Base-by-base conservation (phyloP, 75 land plant genomes). In the Azolla pinnata region DNA sequence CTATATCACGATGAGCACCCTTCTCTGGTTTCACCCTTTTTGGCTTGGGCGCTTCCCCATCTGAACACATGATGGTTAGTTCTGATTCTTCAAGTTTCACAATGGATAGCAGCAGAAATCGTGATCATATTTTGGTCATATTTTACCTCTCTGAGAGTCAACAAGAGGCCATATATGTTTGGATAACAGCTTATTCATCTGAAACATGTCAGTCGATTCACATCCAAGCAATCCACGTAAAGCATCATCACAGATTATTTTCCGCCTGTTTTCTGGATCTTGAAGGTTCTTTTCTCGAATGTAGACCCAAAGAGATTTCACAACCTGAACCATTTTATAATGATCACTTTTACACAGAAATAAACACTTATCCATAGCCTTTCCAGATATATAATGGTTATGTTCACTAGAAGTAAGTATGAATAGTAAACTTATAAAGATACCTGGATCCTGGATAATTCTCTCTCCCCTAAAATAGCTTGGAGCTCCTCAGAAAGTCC, bases 401-500 rank as follows among this genome's bases (percentile, higher is more conserved):
- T 9, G 19, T 20, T 9, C 18, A 47, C 7, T 3, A 4, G 4
- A 7, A 47, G 18, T 8, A 20, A 48, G 18, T 17, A 8, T 3
- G 9, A 8, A 18, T 17, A 4, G 18, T 3, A 48, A 17, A 8
- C 4, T 8, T 48, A 18, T 3, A 2, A 29, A 40, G 19, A 24
- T 75, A 88, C 98, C 97, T 86, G 86, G 27, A 97, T 95, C 60
- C 99, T 66, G 10, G 99, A 74, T 57, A 95, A 51, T 74, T 79
- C 82, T 38, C 82, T 47, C 21, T 70, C 88, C 24, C 99, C 99
- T 57, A 83, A 24, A 40, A 89, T 63, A 58, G 84, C 64, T 64
- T 90, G 85, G 29, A 93, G 85, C 53, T 83, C 73, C 14, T 85
- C 91, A 26, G 96, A 95, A 47, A 95, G 88, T 31, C 83, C 72